phyloP scores from a whole-genome alignment of 805 yeast species.

The Pichia insulana region DNA sequence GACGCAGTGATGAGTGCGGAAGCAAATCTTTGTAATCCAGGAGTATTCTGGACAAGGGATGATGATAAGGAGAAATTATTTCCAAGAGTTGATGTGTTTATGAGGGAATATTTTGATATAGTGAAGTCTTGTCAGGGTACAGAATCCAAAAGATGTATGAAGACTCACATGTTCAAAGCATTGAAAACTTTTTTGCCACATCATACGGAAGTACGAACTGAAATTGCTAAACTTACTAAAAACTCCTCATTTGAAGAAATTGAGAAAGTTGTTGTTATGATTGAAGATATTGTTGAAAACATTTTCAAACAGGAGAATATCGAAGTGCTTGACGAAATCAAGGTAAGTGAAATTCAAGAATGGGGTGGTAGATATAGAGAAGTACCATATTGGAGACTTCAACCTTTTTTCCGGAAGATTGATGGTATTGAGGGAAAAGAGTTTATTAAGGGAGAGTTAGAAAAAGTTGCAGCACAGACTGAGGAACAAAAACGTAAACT shows the following conservation, averaged over 20 bases:
- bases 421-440: slow-evolving; percentile 59
- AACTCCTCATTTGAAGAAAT: slow-evolving; percentile 37
- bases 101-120: slow-evolving; percentile 83
- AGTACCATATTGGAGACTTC: slow-evolving; percentile 94
- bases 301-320: slow-evolving; percentile 46
- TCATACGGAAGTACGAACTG: slow-evolving; percentile 71
- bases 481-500: slow-evolving; percentile 10
- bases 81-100: slow-evolving; percentile 77
- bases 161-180: slow-evolving; percentile 84
- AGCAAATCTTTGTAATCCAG: slow-evolving; percentile 90
- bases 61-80: slow-evolving; percentile 56
- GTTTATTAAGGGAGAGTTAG: slow-evolving; percentile 17
- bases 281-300: slow-evolving; percentile 56
- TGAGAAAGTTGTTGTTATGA: slow-evolving; percentile 44
- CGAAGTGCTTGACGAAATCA: slow-evolving; percentile 46
- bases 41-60: slow-evolving; percentile 58
- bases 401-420: slow-evolving; percentile 88
- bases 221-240: slow-evolving; percentile 47
- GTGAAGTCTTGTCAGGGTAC: slow-evolving; percentile 51
- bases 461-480: slow-evolving; percentile 7
- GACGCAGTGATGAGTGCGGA: slow-evolving; percentile 98
- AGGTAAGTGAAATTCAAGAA: slow-evolving; percentile 41
- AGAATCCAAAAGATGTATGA: slow-evolving; percentile 79
- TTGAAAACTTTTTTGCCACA: slow-evolving; percentile 70
- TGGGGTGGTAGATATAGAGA: slow-evolving; percentile 81